Conservation (phyloP, 129 eudicot genomes). For the Arctium lappa region DNA sequence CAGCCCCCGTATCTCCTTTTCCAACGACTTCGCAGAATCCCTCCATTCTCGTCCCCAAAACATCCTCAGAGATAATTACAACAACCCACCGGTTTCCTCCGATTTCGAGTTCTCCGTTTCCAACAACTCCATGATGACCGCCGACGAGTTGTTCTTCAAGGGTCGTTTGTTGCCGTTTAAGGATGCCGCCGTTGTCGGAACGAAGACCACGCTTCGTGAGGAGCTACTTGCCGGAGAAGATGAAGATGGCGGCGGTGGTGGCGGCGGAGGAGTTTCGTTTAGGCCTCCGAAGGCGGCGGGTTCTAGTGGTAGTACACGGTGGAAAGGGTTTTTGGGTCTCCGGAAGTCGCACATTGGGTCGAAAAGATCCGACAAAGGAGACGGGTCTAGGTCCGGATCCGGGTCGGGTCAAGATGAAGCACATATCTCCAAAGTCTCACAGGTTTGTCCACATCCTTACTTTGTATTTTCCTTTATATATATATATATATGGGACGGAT, state of each 20-base stretch:
- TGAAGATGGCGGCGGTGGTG: conserved; percentile 21
- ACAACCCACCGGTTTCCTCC: conserved; percentile 56
- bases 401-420: conserved; percentile 14
- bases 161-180: conserved; percentile 75
- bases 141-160: conserved; percentile 76
- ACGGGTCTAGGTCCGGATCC: conserved; percentile 16
- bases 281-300: conserved; percentile 61
- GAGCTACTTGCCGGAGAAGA: conserved; percentile 70
- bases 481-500: too few species aligned
- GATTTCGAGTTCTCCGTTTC: conserved; percentile 84
- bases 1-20: conserved; percentile 89
- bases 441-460: conserved; percentile 25
- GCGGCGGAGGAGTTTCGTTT: conserved; percentile 11
- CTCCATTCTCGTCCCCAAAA: conserved; percentile 21
- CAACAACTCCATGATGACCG: conserved; percentile 59
- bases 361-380: conserved; percentile 51
- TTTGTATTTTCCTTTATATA: neutral
- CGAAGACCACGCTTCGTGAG: conserved; percentile 59
- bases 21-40: conserved; percentile 74
- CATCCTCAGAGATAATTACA: conserved; percentile 16
- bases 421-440: conserved; percentile 31
- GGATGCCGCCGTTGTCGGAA: conserved; percentile 17
- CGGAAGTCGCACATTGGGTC: conserved; percentile 71
- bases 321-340: conserved; percentile 83
- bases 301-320: conserved; percentile 37